A percentile compares a stretch with the other conserved stretches of the same genome.
These are phyloP conservation scores for Chlamydomonas urium DNA, from an alignment of 139 green algal genomes.

Conservation along the genomic window DNA sequence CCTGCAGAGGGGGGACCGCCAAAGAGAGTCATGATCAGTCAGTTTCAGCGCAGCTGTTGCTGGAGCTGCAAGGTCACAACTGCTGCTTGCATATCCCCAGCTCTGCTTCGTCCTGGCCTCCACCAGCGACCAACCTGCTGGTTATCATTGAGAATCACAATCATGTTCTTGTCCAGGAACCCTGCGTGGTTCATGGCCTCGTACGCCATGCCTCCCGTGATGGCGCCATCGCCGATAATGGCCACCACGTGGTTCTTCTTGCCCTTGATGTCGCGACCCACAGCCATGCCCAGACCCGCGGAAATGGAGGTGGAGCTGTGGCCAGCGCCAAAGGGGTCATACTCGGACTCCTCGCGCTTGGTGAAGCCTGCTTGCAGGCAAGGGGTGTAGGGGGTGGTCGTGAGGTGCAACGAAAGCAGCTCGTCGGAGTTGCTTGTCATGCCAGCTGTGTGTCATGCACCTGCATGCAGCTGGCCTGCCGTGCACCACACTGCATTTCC, in stretches of 20 bases:
- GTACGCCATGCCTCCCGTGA: constrained; percentile 97
- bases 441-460: too few species aligned
- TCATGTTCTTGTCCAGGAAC: constrained; percentile 97
- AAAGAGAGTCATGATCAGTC: too few species aligned
- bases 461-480: too few species aligned
- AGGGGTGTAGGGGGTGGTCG: too few species aligned
- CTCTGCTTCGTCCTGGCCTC: too few species aligned
- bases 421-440: too few species aligned
- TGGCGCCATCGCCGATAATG: constrained; percentile 98
- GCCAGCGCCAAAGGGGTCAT: constrained; percentile 96
- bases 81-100: too few species aligned
- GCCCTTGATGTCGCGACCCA: constrained; percentile 76
- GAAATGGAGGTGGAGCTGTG: constrained; percentile 95
- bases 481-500: too few species aligned
- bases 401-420: too few species aligned
- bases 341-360: constrained; percentile 89
- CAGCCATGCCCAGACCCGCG: constrained; percentile 96
- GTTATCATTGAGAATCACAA: constrained; percentile 97
- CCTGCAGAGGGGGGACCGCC: too few species aligned
- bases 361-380: constrained; percentile 95
- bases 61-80: too few species aligned
- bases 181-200: constrained; percentile 98
- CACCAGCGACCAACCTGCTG: constrained; percentile 65
- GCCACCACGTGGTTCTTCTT: constrained; percentile 75
- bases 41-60: too few species aligned